Percentiles rank a stretch among this genome's conserved stretches.
These are phyloP conservation scores for Rosa persica DNA, from an alignment of 306 rosid genomes.

Conservation along the genomic window DNA sequence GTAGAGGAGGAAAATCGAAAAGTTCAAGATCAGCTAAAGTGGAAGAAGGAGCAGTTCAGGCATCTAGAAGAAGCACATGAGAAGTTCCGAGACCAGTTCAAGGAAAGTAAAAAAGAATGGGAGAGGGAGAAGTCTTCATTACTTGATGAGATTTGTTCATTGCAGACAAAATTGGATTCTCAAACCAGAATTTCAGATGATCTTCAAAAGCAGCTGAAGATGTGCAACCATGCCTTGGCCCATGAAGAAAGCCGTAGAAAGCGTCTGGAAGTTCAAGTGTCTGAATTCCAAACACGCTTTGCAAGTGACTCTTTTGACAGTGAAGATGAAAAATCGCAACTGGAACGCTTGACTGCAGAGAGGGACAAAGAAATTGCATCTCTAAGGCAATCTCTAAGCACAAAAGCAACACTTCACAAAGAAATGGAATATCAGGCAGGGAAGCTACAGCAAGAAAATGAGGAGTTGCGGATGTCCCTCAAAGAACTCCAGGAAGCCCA, in stretches of 20 bases:
- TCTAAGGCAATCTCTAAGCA: constrained; percentile 50
- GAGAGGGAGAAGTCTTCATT: constrained; percentile 55
- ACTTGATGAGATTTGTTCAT: constrained; percentile 61
- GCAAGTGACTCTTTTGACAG: constrained; percentile 39
- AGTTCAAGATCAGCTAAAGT: constrained; percentile 66
- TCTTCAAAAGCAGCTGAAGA: constrained; percentile 49
- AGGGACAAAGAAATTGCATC: constrained; percentile 60
- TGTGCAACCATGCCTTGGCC: constrained; percentile 69
- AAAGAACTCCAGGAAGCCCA: constrained; percentile 78
- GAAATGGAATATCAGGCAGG: constrained; percentile 52
- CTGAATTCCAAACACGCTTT: constrained; percentile 42
- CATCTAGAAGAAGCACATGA: constrained; percentile 73
- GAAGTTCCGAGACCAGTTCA: constrained; percentile 45
- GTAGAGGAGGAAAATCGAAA: constrained; percentile 54
- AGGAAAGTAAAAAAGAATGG: constrained; percentile 58
- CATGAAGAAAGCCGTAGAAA: constrained; percentile 71
- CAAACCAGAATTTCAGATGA: constrained; percentile 53
- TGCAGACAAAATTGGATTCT: constrained; percentile 62
- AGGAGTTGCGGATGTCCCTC: constrained; percentile 45
- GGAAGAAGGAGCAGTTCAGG: constrained; percentile 80
- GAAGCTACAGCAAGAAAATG: constrained; percentile 69
- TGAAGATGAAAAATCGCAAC: constrained; percentile 40
- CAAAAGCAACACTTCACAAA: constrained; percentile 54
- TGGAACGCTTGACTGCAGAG: constrained; percentile 44
- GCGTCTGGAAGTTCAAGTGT: constrained; percentile 60